Conservation (phyloP, 2,329 filamentous ascomycete genomes). For the Hypoxylon sp. region DNA sequence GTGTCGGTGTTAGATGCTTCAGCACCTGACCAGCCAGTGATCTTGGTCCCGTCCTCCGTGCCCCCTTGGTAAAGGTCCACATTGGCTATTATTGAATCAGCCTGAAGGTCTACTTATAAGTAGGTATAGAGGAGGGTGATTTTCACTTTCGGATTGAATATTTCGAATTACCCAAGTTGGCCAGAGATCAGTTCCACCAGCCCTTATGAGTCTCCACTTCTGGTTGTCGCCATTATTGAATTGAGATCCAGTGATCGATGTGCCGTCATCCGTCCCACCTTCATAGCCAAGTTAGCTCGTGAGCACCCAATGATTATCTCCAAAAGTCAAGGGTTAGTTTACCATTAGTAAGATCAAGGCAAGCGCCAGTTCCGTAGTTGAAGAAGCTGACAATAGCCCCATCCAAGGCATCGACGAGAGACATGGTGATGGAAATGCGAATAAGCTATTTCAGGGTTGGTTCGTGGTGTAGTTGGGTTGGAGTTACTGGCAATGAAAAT, state of each 20-base stretch:
- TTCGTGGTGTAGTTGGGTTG: not conserved
- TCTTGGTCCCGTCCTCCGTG: slow-evolving; percentile 18
- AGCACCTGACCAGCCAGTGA: slow-evolving; percentile 19
- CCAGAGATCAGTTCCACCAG: slow-evolving; percentile 3
- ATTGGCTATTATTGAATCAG: slow-evolving; percentile 16
- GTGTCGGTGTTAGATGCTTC: slow-evolving; percentile 7
- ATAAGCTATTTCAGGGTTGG: not conserved
- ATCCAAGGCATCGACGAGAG: slow-evolving; percentile 1
- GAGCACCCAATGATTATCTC: not conserved
- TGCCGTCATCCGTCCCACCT: slow-evolving; percentile 10
- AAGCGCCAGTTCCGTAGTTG: slow-evolving; percentile 29
- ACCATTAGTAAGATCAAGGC: slow-evolving; percentile 17
- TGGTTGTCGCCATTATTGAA: slow-evolving; percentile 23
- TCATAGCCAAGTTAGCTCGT: not conserved
- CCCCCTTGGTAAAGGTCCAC: slow-evolving; percentile 24
- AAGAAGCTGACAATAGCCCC: slow-evolving; percentile 24
- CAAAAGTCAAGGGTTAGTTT: not conserved
- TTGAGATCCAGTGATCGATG: slow-evolving; percentile 18
- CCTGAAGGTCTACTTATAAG: not conserved
- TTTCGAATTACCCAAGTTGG: slow-evolving; percentile 29
- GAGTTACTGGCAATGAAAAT: not conserved
- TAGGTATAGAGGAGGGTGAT: not conserved
- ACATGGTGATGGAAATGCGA: slow-evolving; percentile 6
- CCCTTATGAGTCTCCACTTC: slow-evolving; percentile 23
- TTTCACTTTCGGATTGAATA: slow-evolving; percentile 22